Conservation (phyloP, 495 filamentous ascomycete species). For the Hypoxylon fragiforme region DNA sequence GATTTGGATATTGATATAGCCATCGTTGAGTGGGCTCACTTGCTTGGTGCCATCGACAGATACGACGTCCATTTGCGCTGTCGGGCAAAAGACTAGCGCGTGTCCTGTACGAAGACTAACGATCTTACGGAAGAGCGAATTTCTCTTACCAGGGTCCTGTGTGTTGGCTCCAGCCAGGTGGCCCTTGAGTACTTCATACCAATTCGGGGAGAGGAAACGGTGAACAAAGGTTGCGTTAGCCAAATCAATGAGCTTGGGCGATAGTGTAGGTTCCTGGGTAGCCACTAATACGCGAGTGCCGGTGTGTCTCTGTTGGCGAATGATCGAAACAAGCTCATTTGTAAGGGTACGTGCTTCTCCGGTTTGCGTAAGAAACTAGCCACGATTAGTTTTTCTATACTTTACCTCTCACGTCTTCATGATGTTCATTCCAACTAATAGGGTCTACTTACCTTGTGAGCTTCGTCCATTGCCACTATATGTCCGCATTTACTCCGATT, state of each 20-base stretch:
- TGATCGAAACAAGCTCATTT: conserved; percentile 55
- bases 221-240: conserved; percentile 63
- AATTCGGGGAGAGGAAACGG: conserved; percentile 60
- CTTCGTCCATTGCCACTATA: conserved; percentile 51
- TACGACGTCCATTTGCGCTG: conserved; percentile 53
- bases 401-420: background rate
- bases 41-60: background rate
- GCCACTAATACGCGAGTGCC: conserved; percentile 59
- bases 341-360: conserved; percentile 52
- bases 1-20: conserved; percentile 56
- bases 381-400: background rate
- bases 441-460: conserved; percentile 36
- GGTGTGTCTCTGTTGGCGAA: conserved; percentile 62
- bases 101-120: conserved; percentile 64
- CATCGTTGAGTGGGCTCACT: conserved; percentile 47
- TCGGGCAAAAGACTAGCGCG: conserved; percentile 67
- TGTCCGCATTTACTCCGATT: conserved; percentile 37
- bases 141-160: background rate
- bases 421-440: background rate
- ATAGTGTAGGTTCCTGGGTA: conserved; percentile 67
- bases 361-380: conserved; percentile 53
- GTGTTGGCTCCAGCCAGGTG: conserved; percentile 42
- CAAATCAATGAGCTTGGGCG: conserved; percentile 57
- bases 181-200: conserved; percentile 52
- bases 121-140: conserved; percentile 56